Conservation (phyloP, 1,139 yeast species). For the Debaryomycetaceae sp. region DNA sequence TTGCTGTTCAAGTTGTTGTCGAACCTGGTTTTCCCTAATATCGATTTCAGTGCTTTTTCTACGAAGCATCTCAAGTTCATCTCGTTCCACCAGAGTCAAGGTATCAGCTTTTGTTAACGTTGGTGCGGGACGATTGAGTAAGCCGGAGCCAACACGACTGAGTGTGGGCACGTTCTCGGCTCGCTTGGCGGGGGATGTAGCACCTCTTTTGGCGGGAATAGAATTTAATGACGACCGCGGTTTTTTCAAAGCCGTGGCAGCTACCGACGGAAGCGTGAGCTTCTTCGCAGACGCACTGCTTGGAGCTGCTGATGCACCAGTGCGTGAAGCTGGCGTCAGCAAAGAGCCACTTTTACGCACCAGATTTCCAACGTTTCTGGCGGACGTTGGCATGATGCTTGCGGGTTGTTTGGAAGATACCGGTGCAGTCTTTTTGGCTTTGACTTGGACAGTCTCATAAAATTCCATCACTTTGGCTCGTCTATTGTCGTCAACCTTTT, state of each 20-base stretch:
- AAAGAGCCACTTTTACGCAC: too few species aligned
- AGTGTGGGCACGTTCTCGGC: constrained; percentile 20
- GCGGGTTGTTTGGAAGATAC: not conserved
- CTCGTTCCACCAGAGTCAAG: constrained; percentile 24
- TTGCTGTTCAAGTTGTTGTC: constrained; percentile 43
- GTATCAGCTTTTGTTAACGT: constrained; percentile 12
- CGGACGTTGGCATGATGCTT: constrained; percentile 1
- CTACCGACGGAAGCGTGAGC: constrained; percentile 8
- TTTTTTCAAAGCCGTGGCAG: constrained; percentile 9
- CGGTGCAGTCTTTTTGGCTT: constrained; percentile 19
- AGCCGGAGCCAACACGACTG: constrained; percentile 25
- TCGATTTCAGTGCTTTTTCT: constrained; percentile 38
- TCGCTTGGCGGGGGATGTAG: constrained; percentile 62
- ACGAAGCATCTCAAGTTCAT: constrained; percentile 50
- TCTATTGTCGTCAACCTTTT: constrained; percentile 70
- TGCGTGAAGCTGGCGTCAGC: constrained; percentile 5
- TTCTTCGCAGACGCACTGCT: constrained; percentile 10
- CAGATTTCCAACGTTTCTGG: too few species aligned
- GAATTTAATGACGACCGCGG: constrained; percentile 18
- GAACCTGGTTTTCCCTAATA: constrained; percentile 44
- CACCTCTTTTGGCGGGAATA: constrained; percentile 62
- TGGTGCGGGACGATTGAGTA: constrained; percentile 31
- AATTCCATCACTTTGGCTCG: constrained; percentile 63
- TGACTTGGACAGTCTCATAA: constrained; percentile 54
- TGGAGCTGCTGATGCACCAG: constrained; percentile 3